Percentiles rank a stretch among this genome's conserved stretches.
Evolutionary conservation across 495 filamentous ascomycete genomes (phyloP).

Genomic region (Penicillium mononematosum): DNA sequence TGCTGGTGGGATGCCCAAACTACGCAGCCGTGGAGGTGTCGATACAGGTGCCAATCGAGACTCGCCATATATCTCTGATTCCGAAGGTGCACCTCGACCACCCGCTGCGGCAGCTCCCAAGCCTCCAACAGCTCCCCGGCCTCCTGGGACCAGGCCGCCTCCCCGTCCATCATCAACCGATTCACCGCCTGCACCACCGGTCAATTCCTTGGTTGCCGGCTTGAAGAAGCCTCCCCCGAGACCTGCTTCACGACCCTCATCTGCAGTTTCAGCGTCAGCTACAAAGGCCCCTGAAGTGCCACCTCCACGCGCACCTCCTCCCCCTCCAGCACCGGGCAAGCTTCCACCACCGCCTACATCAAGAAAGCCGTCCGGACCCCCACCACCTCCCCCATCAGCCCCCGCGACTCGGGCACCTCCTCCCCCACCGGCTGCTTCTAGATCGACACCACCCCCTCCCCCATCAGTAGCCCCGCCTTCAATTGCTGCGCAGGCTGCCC

Average conservation of each 20-base stretch:
- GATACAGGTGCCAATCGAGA: slow-evolving; percentile 82
- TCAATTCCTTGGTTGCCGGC: slow-evolving; percentile 58
- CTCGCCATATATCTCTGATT: slow-evolving; percentile 76
- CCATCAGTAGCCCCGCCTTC: slow-evolving; percentile 39
- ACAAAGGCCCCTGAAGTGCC: slow-evolving; percentile 50
- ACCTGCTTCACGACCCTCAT: slow-evolving; percentile 53
- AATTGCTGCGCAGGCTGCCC: slow-evolving; percentile 44
- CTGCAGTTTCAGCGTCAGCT: slow-evolving; percentile 47
- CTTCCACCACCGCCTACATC: slow-evolving; percentile 50
- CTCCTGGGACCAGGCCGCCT: slow-evolving; percentile 54
- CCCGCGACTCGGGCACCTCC: slow-evolving; percentile 46
- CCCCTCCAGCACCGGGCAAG: slow-evolving; percentile 56
- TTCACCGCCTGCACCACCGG: slow-evolving; percentile 48
- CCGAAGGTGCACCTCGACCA: slow-evolving; percentile 55
- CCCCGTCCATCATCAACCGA: slow-evolving; percentile 55
- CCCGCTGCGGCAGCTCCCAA: slow-evolving; percentile 52
- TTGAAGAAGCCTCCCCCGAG: slow-evolving; percentile 57
- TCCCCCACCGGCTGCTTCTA: slow-evolving; percentile 47
- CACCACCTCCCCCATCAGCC: slow-evolving; percentile 42
- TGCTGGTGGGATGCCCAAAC: slow-evolving; percentile 91
- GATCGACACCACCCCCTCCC: slow-evolving; percentile 39
- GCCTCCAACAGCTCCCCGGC: slow-evolving; percentile 61
- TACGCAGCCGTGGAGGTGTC: slow-evolving; percentile 84
- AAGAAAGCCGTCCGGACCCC: slow-evolving; percentile 61
- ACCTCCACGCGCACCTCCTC: slow-evolving; percentile 66